Evolutionary conservation across 2,329 filamentous ascomycete species (phyloP).

Genomic region (Aureobasidium sp.): DNA sequence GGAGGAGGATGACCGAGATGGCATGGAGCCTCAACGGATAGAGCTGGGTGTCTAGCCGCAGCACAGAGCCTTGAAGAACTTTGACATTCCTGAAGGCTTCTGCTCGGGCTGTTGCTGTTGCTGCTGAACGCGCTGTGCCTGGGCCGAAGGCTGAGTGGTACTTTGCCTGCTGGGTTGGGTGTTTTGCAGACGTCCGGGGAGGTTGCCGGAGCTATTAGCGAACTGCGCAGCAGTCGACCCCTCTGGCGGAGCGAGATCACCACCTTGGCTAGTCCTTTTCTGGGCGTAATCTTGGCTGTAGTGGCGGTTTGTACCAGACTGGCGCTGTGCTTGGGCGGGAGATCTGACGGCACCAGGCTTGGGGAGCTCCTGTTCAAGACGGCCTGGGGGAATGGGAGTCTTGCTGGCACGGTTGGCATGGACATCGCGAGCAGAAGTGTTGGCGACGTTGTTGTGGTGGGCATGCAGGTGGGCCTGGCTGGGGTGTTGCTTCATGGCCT

Average conservation of each 20-base stretch:
- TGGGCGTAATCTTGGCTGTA: constrained; percentile 28
- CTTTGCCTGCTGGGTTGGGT: constrained; percentile 15
- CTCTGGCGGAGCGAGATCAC: constrained; percentile 68
- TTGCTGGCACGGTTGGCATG: constrained; percentile 61
- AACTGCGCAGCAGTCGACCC: constrained; percentile 93
- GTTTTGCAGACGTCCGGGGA: constrained; percentile 39
- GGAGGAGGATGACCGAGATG: not conserved
- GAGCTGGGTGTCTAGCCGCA: constrained; percentile 50
- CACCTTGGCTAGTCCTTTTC: constrained; percentile 70
- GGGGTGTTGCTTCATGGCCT: constrained; percentile 63
- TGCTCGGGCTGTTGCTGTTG: constrained; percentile 54
- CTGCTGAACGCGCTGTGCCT: constrained; percentile 21
- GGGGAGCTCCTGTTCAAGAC: constrained; percentile 42
- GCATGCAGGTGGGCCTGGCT: constrained; percentile 64
- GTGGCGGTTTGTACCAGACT: constrained; percentile 23
- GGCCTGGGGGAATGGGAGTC: constrained; percentile 39
- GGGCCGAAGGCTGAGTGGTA: constrained; percentile 11
- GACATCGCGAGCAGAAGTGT: constrained; percentile 76
- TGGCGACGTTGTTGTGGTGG: constrained; percentile 52
- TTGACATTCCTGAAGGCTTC: constrained; percentile 77
- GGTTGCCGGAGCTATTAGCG: constrained; percentile 87
- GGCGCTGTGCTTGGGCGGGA: constrained; percentile 60
- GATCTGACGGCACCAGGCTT: constrained; percentile 58
- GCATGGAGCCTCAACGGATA: not conserved
- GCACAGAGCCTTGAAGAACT: constrained; percentile 87